Percentiles rank a stretch among this genome's conserved stretches.
Conservation (phyloP, 805 yeast genomes). For the Suhomyces sp. region DNA sequence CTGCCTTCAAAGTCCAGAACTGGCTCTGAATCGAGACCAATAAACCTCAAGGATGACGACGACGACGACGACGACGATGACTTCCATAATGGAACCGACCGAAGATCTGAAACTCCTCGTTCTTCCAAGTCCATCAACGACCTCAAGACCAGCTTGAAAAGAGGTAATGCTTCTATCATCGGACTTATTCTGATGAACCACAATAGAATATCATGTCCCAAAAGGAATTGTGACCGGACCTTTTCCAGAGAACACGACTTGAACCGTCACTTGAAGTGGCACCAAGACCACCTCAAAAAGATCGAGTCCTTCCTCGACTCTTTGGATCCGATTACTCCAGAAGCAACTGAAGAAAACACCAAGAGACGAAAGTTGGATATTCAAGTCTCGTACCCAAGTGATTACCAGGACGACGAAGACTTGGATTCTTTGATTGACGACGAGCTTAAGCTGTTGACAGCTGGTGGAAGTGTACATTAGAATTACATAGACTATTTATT, state of each 20-base stretch:
- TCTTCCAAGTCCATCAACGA: conserved; percentile 5
- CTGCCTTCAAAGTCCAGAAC: not conserved
- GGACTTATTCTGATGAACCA: conserved; percentile 38
- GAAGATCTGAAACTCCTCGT: conserved; percentile 2
- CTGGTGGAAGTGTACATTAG: conserved; percentile 10
- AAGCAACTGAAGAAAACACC: not conserved
- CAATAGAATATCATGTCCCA: conserved; percentile 43
- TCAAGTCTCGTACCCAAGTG: not conserved
- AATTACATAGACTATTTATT: not conserved
- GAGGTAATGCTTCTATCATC: conserved; percentile 21
- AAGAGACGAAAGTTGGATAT: conserved; percentile 1
- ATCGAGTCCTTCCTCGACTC: conserved; percentile 28
- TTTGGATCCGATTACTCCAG: conserved; percentile 13
- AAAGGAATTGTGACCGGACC: conserved; percentile 48
- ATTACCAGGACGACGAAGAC: conserved; percentile 15
- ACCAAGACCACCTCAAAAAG: conserved; percentile 32
- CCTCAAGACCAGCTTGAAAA: conserved; percentile 5
- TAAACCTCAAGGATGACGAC: conserved; percentile 6
- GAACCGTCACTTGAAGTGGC: conserved; percentile 53
- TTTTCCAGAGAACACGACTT: conserved; percentile 51
- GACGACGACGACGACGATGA: conserved; percentile 2
- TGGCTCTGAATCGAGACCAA: not conserved
- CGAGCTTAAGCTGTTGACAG: conserved; percentile 19
- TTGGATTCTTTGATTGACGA: conserved; percentile 23
- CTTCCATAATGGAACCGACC: not conserved